Evolutionary conservation across 2,329 filamentous ascomycete genomes (phyloP).

Genomic region (Aureobasidium sp.): DNA sequence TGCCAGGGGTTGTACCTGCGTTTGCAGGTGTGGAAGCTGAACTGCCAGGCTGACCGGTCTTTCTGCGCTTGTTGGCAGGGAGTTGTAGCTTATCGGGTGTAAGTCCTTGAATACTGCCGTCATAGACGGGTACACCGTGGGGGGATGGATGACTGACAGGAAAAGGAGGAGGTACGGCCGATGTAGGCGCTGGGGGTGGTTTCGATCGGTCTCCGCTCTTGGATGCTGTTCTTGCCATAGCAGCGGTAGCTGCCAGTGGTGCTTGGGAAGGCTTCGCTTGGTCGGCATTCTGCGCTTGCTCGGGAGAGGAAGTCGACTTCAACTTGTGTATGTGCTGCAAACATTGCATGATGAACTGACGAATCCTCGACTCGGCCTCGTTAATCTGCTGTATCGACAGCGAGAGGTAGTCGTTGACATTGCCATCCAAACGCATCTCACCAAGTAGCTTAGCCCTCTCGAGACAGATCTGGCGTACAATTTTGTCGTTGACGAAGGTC

Average conservation of each 20-base stretch:
- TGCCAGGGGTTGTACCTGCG: slow-evolving; percentile 25
- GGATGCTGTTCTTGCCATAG: slow-evolving; percentile 10
- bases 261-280: slow-evolving; percentile 1
- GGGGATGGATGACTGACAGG: slow-evolving; percentile 42
- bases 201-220: slow-evolving; percentile 19
- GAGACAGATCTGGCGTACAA: slow-evolving; percentile 17
- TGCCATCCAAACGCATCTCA: slow-evolving; percentile 20
- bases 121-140: slow-evolving; percentile 49
- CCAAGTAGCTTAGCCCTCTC: slow-evolving; percentile 20
- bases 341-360: slow-evolving; percentile 19
- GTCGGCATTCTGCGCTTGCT: slow-evolving; percentile 7
- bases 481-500: slow-evolving; percentile 12
- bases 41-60: slow-evolving; percentile 32
- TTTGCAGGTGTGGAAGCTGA: slow-evolving; percentile 32
- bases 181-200: slow-evolving; percentile 38
- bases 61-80: slow-evolving; percentile 48
- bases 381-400: slow-evolving; percentile 19
- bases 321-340: slow-evolving; percentile 18
- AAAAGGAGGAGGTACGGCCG: slow-evolving; percentile 45
- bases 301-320: slow-evolving; percentile 12
- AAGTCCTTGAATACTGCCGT: slow-evolving; percentile 39
- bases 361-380: slow-evolving; percentile 18
- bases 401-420: slow-evolving; percentile 22
- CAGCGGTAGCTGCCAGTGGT: slow-evolving; percentile 4
- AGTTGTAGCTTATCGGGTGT: slow-evolving; percentile 50